phyloP scores from a whole-genome alignment of 495 filamentous ascomycete genomes.

The Gamarada debralockiae region DNA sequence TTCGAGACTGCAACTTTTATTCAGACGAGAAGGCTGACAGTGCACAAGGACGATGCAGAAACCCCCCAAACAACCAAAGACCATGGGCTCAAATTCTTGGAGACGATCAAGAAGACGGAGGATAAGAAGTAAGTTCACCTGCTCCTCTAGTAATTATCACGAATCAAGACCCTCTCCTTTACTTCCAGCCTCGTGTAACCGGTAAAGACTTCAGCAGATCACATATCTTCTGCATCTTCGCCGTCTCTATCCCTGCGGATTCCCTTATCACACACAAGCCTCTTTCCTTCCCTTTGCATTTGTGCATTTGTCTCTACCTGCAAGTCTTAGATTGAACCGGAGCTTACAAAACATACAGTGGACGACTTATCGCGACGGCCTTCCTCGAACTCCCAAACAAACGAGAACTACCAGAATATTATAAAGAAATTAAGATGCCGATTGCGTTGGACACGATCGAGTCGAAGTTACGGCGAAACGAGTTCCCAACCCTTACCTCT shows the following conservation, averaged over 20 bases:
- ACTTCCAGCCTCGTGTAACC: conserved; percentile 10
- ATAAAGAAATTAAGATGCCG: conserved; percentile 64
- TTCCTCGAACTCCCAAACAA: conserved; percentile 67
- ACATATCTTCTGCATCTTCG: not conserved
- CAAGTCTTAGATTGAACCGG: too few relatives aligned
- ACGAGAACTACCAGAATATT: conserved; percentile 66
- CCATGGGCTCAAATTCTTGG: conserved; percentile 60
- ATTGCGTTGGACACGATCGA: conserved; percentile 74
- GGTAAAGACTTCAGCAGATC: not conserved
- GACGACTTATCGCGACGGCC: conserved; percentile 62
- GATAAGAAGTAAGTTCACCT: conserved; percentile 62
- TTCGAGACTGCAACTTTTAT: conserved; percentile 11
- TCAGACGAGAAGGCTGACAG: conserved; percentile 23
- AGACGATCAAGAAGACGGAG: conserved; percentile 58
- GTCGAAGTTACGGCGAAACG: conserved; percentile 57
- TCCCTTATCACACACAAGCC: too few relatives aligned
- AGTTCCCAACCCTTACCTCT: conserved; percentile 58
- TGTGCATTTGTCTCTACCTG: too few relatives aligned
- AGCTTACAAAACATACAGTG: conserved; percentile 36
- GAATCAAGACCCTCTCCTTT: not conserved
- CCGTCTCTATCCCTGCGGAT: not conserved
- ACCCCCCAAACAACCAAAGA: conserved; percentile 60
- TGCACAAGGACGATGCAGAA: conserved; percentile 33
- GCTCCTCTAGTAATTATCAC: conserved; percentile 6
- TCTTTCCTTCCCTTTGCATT: too few relatives aligned